Conservation (phyloP, 2,329 filamentous ascomycete genomes). For the Xylaria hypoxylon region DNA sequence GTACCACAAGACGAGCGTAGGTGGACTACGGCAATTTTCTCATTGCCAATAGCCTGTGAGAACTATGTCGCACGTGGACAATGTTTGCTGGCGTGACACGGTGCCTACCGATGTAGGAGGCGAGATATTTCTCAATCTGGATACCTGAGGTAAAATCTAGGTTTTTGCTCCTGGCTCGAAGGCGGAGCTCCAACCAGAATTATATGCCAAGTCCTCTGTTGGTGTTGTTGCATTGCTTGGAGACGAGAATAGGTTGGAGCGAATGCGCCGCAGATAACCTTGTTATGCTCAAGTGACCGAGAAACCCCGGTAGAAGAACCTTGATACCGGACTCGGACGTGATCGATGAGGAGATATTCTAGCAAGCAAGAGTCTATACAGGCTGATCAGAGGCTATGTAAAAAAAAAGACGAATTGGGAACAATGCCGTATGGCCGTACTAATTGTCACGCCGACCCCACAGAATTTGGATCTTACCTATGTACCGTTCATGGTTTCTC, state of each 20-base stretch:
- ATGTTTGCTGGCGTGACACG: slow-evolving; percentile 19
- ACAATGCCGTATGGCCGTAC: neutral
- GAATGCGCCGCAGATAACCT: slow-evolving; percentile 3
- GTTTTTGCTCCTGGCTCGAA: slow-evolving; percentile 5
- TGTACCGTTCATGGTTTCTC: slow-evolving; percentile 22
- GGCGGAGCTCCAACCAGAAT: neutral
- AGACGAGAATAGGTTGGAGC: neutral
- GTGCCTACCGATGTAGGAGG: slow-evolving; percentile 17
- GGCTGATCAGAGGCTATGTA: too few relatives aligned
- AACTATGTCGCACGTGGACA: slow-evolving; percentile 28
- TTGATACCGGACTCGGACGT: slow-evolving; percentile 8
- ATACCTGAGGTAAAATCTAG: slow-evolving; percentile 1
- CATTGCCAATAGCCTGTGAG: slow-evolving; percentile 12
- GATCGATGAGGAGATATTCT: slow-evolving; percentile 6
- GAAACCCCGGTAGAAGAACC: neutral
- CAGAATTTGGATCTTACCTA: slow-evolving; percentile 8
- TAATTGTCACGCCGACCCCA: slow-evolving; percentile 25
- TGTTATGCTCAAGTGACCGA: slow-evolving; percentile 3
- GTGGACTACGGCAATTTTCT: slow-evolving; percentile 12
- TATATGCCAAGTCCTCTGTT: slow-evolving; percentile 12
- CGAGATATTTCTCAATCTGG: slow-evolving; percentile 10
- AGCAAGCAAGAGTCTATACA: slow-evolving; percentile 1
- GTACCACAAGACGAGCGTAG: slow-evolving; percentile 16
- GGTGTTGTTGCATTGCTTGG: neutral
- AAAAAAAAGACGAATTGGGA: slow-evolving; percentile 12